Base-by-base conservation (phyloP, 176 grass and related monocot genomes). In the Eleusine coracana region DNA sequence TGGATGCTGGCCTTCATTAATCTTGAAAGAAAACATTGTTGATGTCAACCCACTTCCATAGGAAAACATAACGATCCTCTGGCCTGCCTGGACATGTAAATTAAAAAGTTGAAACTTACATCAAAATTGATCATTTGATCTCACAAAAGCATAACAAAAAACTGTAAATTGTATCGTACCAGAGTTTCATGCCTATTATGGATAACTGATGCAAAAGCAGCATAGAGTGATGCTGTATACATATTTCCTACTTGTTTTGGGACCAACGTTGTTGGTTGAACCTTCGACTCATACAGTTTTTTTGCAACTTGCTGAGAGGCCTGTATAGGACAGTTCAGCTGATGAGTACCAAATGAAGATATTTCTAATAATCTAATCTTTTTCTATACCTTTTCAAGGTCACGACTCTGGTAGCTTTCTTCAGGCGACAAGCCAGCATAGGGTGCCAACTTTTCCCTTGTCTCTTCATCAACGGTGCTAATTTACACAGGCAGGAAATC, bases 151-250 rank as follows among this genome's bases (percentile, higher is more conserved):
- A 39, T 5, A 61, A 58, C 15, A 54, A 84, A 82, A 89, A 9
- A 49, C 7, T 2, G 65, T 51, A 1, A 39, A 37, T 25, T 16
- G 39, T 79, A 72, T 25, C 74, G 61, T 84, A 96, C 96, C 90
- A 99, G 85, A 83, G 74, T 88, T 41, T 76, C 79, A 70, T 90
- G 85, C 73, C 95, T 99, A 80, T 93, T 96, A 78, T 96, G 80
- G 46, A 99, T 82, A 78, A 96, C 87, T 48, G 96, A 99, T 80
- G 87, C 89, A 83, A 99, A 84, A 77, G 96, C 96, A 10, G 96
- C 93, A 80, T 99, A 99, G 42, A 99, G 87, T 31, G 96, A 99
- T 14, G 96, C 96, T 36, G 96, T 99, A 70, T 99, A 99, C 96
- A 96, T 99, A 41, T 99, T 99, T 60, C 96, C 96, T 64, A 99